Percentiles rank a stretch among this genome's conserved stretches.
Evolutionary conservation across 1,139 yeast species (phyloP).

Genomic region (Yamadazyma songkhlaensis): DNA sequence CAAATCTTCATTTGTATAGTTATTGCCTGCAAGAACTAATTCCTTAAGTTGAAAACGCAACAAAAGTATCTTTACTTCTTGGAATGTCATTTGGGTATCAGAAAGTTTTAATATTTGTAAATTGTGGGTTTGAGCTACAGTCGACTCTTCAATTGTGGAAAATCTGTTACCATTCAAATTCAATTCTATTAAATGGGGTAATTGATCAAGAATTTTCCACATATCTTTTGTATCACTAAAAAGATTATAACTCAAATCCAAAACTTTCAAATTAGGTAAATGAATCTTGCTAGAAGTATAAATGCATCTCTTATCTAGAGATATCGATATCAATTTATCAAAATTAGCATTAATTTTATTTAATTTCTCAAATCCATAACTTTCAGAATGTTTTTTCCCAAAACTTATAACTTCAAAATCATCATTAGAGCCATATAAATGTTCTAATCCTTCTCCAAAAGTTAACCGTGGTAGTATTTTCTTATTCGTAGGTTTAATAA

Average conservation of each 20-base stretch:
- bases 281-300: constrained; percentile 5
- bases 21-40: constrained; percentile 50
- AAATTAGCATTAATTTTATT: constrained; percentile 48
- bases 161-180: constrained; percentile 67
- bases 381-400: constrained; percentile 58
- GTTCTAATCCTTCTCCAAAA: constrained; percentile 49
- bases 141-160: constrained; percentile 25
- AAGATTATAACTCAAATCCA: constrained; percentile 67
- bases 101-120: constrained; percentile 25
- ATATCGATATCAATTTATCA: constrained; percentile 40
- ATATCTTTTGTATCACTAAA: constrained; percentile 41
- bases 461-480: constrained; percentile 22
- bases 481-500: constrained; percentile 49
- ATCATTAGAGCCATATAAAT: constrained; percentile 39
- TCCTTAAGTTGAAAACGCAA: constrained; percentile 34
- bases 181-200: constrained; percentile 41
- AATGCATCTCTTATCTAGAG: constrained; percentile 41
- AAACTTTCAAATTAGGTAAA: constrained; percentile 28
- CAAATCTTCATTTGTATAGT: constrained; percentile 24
- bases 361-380: constrained; percentile 63
- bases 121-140: constrained; percentile 17
- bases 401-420: constrained; percentile 30
- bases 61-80: constrained; percentile 24
- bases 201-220: constrained; percentile 27
- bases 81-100: constrained; percentile 25